A percentile compares a stretch with the other conserved stretches of the same genome.
Conservation (phyloP, 2,329 filamentous ascomycete species). For the Chrysosporium queenslandicum region DNA sequence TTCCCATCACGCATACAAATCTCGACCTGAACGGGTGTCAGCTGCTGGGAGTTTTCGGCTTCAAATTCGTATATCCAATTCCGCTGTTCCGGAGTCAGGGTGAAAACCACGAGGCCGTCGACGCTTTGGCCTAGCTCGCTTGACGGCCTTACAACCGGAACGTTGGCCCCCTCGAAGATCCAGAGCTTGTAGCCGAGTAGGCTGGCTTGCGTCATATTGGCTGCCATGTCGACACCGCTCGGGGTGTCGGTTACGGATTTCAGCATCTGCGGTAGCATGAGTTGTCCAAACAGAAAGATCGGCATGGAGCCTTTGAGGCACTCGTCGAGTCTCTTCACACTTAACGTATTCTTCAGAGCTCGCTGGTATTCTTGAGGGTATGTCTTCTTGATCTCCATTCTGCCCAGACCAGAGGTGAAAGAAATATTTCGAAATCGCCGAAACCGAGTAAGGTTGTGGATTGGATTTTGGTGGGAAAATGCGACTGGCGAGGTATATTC, state of each 20-base stretch:
- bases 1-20: slow-evolving; percentile 18
- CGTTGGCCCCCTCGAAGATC: slow-evolving; percentile 15
- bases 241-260: slow-evolving; percentile 22
- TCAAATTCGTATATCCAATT: slow-evolving; percentile 23
- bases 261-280: slow-evolving; percentile 27
- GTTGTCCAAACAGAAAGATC: slow-evolving; percentile 24
- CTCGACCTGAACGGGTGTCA: slow-evolving; percentile 20
- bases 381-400: slow-evolving; percentile 19
- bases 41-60: slow-evolving; percentile 15
- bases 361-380: slow-evolving; percentile 23
- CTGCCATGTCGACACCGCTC: slow-evolving; percentile 18
- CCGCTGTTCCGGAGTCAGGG: slow-evolving; percentile 20
- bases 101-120: slow-evolving; percentile 25
- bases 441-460: no score
- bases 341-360: slow-evolving; percentile 21
- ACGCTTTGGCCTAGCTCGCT: slow-evolving; percentile 15
- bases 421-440: no score
- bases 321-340: slow-evolving; percentile 18
- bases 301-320: slow-evolving; percentile 18
- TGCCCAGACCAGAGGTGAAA: no score
- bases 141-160: slow-evolving; percentile 22
- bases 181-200: slow-evolving; percentile 23
- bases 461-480: no score
- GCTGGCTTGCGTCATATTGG: slow-evolving; percentile 24
- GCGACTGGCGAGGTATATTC: no score